Evolutionary conservation across 192 early-diverging fungal genomes (phyloP), one percentile per base, ranked within the genome.

Genomic region (Backusella tuberculispora): DNA sequence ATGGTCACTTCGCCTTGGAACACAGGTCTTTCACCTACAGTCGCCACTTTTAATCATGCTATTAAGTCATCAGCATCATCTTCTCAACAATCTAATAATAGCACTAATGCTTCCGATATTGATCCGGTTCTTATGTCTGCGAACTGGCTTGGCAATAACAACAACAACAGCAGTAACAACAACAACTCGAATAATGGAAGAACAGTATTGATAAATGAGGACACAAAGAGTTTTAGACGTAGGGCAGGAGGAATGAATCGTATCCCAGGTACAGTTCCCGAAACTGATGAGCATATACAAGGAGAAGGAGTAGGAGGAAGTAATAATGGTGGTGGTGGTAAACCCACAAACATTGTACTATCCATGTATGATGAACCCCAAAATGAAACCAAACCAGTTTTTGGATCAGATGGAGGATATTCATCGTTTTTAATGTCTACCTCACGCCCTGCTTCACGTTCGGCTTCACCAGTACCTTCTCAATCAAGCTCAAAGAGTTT

Each of bases 281-380:
- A 78, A 45, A 74, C 66, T 8, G 77, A 78, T 47, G 72, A 74
- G 12, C 29, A 2, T 1, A 34, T 34, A 0, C 29, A 34, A 2
- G 29, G 29, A 34, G 2, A n/a, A n/a, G n/a, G n/a, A n/a, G n/a
- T n/a, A n/a, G n/a, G n/a, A n/a, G n/a, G n/a, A n/a, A n/a, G n/a
- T n/a, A n/a, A n/a, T n/a, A n/a, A n/a, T n/a, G n/a, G n/a, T n/a
- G n/a, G n/a, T n/a, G n/a, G n/a, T n/a, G n/a, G 29, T 2, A 47
- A 78, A 24, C 50, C 63, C 15, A n/a, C 74, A 17, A 74, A 66
- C 66, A 78, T 78, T 34, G 72, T 78, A 3, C 43, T 78, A 4
- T 78, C 77, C 66, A 78, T 78, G 77, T 78, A 78, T 43, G 77
- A 78, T 48, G 63, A 77, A 37, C 29, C 29, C 29, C 29, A 34